Conservation (phyloP, 257 asterid genomes). For the Ehretia macrophylla region DNA sequence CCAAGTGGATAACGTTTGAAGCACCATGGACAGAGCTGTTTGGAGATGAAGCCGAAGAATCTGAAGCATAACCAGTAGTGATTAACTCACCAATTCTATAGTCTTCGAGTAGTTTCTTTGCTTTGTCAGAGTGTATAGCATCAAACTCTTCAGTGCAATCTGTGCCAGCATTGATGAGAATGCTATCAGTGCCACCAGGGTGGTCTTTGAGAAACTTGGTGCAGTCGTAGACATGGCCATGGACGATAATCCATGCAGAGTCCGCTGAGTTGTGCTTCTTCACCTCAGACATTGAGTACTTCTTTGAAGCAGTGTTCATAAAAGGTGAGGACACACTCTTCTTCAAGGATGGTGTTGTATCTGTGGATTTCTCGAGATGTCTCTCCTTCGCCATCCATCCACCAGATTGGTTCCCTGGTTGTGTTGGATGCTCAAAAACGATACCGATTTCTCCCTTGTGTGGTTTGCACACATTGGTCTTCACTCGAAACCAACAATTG, state of each 20-base stretch:
- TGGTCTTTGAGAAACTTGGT: constrained; percentile 77
- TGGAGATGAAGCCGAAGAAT: constrained; percentile 59
- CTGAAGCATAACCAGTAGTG: constrained; percentile 62
- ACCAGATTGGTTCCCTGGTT: constrained; percentile 77
- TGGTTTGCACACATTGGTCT: constrained; percentile 71
- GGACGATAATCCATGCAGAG: constrained; percentile 90
- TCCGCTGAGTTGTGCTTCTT: constrained; percentile 60
- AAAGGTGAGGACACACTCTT: constrained; percentile 77
- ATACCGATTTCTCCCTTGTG: constrained; percentile 83
- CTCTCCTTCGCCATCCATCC: constrained; percentile 98
- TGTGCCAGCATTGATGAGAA: constrained; percentile 86
- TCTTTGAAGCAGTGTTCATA: constrained; percentile 70
- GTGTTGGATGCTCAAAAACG: constrained; percentile 92
- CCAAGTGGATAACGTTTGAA: constrained; percentile 19
- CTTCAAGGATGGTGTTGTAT: constrained; percentile 42
- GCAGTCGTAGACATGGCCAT: constrained; percentile 81
- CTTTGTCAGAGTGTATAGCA: constrained; percentile 84
- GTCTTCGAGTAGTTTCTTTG: constrained; percentile 64
- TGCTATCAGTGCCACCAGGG: constrained; percentile 91
- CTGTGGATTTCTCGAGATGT: constrained; percentile 49
- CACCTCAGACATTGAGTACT: constrained; percentile 61
- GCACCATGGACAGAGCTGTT: constrained; percentile 73
- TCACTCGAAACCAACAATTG: constrained; percentile 91
- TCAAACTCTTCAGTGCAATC: constrained; percentile 96
- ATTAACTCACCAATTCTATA: constrained; percentile 74